Evolutionary conservation across 2,329 filamentous ascomycete species (phyloP), one percentile per base, ranked within the genome.

Genomic region (Tolypocladium guangdongense): DNA sequence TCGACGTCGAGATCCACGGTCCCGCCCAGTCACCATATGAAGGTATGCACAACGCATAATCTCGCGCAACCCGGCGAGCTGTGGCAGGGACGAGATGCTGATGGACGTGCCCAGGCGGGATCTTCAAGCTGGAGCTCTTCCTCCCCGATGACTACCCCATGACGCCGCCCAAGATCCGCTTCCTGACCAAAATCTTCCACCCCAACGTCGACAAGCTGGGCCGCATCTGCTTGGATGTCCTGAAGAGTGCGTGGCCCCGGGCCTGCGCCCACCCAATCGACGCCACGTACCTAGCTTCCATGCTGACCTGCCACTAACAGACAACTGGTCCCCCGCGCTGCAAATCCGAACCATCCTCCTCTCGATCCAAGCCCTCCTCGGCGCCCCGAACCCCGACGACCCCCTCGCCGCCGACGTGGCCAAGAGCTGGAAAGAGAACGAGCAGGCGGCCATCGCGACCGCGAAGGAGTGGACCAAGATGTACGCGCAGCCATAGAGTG

Each of bases 291-390:
- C 1, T 10, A 33, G 4, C 10, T 7, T 24, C 16, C 36, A 20
- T 52, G 36, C 60, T 55, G 27, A 56, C 51, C 4, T 22, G 24
- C 43, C 14, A 37, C 55, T 59, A 51, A 62, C 55, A 96, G 91
- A 92, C 70, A 99, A 99, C 78, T 99, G 93, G 93, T 97, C 92
- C 24, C 93, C 93, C 6, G 93, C 95, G 16, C 82, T 99, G 35
- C 93, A 99, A 72, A 99, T 99, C 68, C 86, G 93, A 59, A 99
- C 93, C 7, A 99, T 99, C 61, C 83, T 99, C n/a, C 84, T 99
- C 52, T 97, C 92, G 11, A 99, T 99, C 68, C 95, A 99, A 72
- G 93, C 93, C 50, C 81, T 99, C 27, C 84, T 99, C 16, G 93
- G 93, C 46, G 92, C 93, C 7, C 93, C 93, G 16, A 99, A 99